Conservation (phyloP, 805 yeast genomes). For the Isabelozyma pseudorhagii region DNA sequence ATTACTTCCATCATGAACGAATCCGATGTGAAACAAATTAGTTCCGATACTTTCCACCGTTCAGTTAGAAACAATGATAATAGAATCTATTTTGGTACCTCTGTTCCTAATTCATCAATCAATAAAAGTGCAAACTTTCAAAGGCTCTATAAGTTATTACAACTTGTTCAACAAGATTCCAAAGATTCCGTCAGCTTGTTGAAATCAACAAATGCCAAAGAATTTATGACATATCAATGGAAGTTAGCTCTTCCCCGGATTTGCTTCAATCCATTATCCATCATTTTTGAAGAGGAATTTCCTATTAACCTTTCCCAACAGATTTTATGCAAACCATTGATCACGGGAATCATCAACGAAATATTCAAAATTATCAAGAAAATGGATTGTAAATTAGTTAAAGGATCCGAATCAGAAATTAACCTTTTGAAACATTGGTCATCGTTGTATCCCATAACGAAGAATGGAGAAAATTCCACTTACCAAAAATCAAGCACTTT, state of each 20-base stretch:
- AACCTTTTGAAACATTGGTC: constrained; percentile 55
- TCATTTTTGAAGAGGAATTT: constrained; percentile 67
- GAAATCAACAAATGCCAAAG: constrained; percentile 50
- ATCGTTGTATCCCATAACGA: constrained; percentile 36
- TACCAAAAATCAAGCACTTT: constrained; percentile 52
- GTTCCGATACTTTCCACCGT: constrained; percentile 23
- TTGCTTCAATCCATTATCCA: constrained; percentile 72
- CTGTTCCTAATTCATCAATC: constrained; percentile 9
- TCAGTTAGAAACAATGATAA: constrained; percentile 38
- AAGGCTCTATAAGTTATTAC: constrained; percentile 27
- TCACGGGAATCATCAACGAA: constrained; percentile 77
- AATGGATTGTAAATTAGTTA: constrained; percentile 72
- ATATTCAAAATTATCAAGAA: constrained; percentile 67
- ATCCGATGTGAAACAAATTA: constrained; percentile 46
- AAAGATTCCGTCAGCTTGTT: constrained; percentile 42
- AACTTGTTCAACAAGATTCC: constrained; percentile 31
- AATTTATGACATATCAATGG: constrained; percentile 78
- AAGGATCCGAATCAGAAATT: constrained; percentile 66
- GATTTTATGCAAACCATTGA: constrained; percentile 80
- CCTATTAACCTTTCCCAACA: constrained; percentile 59
- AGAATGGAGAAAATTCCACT: constrained; percentile 18
- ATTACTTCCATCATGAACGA: constrained; percentile 62
- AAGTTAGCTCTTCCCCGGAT: constrained; percentile 75
- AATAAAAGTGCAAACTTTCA: constrained; percentile 15
- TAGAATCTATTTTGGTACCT: constrained; percentile 43